These are phyloP conservation scores for Schwanniomyces sp. DNA, from an alignment of 805 yeast genomes.

Conservation along the genomic window DNA sequence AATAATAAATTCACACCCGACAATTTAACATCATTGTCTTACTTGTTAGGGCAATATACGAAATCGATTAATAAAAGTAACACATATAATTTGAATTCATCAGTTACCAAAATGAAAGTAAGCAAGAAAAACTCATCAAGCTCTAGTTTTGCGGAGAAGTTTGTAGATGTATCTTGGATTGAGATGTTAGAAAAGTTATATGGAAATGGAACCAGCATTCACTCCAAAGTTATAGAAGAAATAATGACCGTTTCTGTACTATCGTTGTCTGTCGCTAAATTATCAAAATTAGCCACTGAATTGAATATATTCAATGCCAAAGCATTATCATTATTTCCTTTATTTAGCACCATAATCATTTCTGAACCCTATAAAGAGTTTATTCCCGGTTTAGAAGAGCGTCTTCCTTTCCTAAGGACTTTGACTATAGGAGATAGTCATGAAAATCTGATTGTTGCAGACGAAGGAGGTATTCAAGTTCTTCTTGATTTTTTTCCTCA, in stretches of 20 bases:
- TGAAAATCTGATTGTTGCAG: constrained; percentile 6
- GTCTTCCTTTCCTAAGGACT: constrained; percentile 46
- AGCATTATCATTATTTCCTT: constrained; percentile 49
- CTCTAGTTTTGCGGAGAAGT: constrained; percentile 49
- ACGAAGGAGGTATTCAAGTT: constrained; percentile 37
- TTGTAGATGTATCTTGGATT: constrained; percentile 58
- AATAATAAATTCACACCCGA: constrained; percentile 44
- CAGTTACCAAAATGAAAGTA: constrained; percentile 11
- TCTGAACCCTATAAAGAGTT: constrained; percentile 46
- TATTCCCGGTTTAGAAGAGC: constrained; percentile 53
- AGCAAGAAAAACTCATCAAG: constrained; percentile 22
- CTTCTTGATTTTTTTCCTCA: constrained; percentile 68
- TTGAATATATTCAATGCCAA: constrained; percentile 45
- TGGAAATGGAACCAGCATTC: constrained; percentile 55
- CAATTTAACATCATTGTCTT: constrained; percentile 48
- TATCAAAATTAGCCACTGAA: constrained; percentile 43
- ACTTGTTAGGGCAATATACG: constrained; percentile 45
- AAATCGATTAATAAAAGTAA: constrained; percentile 13
- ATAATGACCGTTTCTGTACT: constrained; percentile 53
- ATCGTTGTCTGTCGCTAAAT: constrained; percentile 44
- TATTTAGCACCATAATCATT: constrained; percentile 53
- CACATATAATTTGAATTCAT: constrained; percentile 8
- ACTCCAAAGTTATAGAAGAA: constrained; percentile 45
- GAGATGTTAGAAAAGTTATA: constrained; percentile 58
- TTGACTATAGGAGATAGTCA: constrained; percentile 8